These are phyloP conservation scores for Rhynchospora pubera DNA, from an alignment of 176 grass and related monocot genomes.

Conservation along the genomic window DNA sequence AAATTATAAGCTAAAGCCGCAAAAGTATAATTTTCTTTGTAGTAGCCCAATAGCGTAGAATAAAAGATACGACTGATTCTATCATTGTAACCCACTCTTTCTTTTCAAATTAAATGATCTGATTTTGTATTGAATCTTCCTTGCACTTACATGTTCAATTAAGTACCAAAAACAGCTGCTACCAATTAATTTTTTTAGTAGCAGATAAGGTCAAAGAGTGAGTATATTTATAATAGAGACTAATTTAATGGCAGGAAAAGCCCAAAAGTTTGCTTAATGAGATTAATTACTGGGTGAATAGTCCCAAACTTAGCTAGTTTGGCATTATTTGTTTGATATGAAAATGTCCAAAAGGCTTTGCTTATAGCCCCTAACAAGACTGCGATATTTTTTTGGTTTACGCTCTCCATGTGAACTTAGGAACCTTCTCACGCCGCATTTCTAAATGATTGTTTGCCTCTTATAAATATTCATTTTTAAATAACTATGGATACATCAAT, in stretches of 20 bases:
- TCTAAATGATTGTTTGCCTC: slow-evolving; percentile 2
- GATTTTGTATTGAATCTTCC: background rate
- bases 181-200: background rate
- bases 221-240: background rate
- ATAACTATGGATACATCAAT: background rate
- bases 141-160: slow-evolving; percentile 5
- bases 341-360: slow-evolving; percentile 14
- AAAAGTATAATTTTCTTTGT: background rate
- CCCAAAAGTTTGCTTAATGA: slow-evolving; percentile 13
- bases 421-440: slow-evolving; percentile 10
- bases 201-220: slow-evolving; percentile 17
- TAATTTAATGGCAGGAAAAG: slow-evolving; percentile 3
- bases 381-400: background rate
- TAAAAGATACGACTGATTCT: background rate
- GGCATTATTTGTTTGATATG: slow-evolving; percentile 14
- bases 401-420: slow-evolving; percentile 20
- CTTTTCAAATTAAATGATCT: background rate
- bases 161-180: slow-evolving; percentile 11
- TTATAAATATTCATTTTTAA: background rate
- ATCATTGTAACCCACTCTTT: background rate
- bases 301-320: slow-evolving; percentile 18
- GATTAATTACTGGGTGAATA: slow-evolving; percentile 16
- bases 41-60: background rate
- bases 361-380: slow-evolving; percentile 2
- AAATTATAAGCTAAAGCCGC: background rate